A percentile compares a stretch with the other conserved stretches of the same genome.
Conservation (phyloP, 148 eudicot genomes). For the Rhododendron mucronatum region DNA sequence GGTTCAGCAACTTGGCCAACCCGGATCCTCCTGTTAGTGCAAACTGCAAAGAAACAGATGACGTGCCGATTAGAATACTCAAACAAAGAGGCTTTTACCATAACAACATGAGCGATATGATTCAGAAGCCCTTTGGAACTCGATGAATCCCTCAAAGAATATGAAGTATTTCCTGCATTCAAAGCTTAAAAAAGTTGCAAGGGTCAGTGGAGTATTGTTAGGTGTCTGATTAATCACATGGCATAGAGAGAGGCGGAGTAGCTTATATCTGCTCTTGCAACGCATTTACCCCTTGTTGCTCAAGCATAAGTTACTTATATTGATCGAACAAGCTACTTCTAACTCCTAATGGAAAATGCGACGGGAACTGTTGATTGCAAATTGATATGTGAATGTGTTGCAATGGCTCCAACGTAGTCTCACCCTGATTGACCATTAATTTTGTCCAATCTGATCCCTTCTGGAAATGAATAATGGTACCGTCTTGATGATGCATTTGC, state of each 20-base stretch:
- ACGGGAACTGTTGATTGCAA: too few species aligned
- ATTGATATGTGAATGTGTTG: too few species aligned
- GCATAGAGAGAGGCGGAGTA: background rate
- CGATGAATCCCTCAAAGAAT: background rate
- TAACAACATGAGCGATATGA: background rate
- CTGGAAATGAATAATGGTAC: conserved; percentile 53
- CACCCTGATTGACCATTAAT: conserved; percentile 26
- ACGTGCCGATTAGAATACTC: background rate
- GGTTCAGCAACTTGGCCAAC: too few species aligned
- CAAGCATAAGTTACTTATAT: background rate
- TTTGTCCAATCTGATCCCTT: conserved; percentile 75
- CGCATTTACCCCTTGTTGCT: background rate
- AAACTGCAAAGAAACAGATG: too few species aligned
- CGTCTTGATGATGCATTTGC: conserved; percentile 79
- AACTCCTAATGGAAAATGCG: background rate
- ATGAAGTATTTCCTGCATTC: background rate
- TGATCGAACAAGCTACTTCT: background rate
- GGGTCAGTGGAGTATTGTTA: background rate
- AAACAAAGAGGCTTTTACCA: background rate
- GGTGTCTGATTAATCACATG: background rate
- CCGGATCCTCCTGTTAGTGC: too few species aligned
- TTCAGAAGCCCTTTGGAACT: background rate
- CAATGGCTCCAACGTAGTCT: background rate
- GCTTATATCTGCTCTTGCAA: background rate
- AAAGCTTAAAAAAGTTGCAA: background rate